Percentiles rank a stretch among this genome's conserved stretches.
phyloP scores from a whole-genome alignment of 2,329 filamentous ascomycete genomes.

The Colletotrichum neosansevieriae region DNA sequence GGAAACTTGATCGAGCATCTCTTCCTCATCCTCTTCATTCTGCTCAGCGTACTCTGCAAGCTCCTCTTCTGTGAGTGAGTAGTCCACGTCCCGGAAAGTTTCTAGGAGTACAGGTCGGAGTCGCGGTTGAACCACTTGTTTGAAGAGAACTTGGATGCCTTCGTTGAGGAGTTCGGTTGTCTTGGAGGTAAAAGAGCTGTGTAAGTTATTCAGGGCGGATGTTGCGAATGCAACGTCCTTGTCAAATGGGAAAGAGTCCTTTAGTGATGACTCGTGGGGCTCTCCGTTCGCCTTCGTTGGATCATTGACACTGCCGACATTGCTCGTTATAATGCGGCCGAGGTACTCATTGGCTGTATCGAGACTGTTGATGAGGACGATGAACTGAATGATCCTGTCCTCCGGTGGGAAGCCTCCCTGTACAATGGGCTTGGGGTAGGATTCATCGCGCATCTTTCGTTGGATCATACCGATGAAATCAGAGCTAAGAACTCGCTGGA shows the following conservation, averaged over 20 bases:
- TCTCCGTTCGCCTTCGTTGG: conserved; percentile 48
- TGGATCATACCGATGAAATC: conserved; percentile 99
- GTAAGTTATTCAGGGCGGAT: conserved; percentile 75
- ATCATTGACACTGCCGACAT: conserved; percentile 63
- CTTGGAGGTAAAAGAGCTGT: conserved; percentile 80
- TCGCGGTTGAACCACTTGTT: conserved; percentile 86
- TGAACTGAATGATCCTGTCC: conserved; percentile 87
- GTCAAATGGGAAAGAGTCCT: conserved; percentile 82
- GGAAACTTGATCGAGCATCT: conserved; percentile 75
- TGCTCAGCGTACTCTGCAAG: conserved; percentile 66
- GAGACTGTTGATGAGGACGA: conserved; percentile 94
- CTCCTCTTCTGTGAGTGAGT: conserved; percentile 75
- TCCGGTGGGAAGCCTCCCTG: conserved; percentile 89
- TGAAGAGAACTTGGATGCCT: conserved; percentile 86
- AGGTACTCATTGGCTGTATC: conserved; percentile 94
- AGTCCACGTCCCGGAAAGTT: conserved; percentile 92
- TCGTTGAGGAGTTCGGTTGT: conserved; percentile 85
- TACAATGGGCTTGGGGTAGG: conserved; percentile 83
- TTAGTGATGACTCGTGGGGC: conserved; percentile 59
- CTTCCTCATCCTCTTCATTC: conserved; percentile 66
- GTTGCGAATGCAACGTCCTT: conserved; percentile 79
- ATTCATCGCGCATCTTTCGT: conserved; percentile 96
- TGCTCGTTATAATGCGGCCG: conserved; percentile 81
- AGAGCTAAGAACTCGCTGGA: conserved; percentile 83
- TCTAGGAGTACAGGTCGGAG: conserved; percentile 88